Conservation (phyloP, 2,329 filamentous ascomycete species). For the Diaporthe ilicicola region DNA sequence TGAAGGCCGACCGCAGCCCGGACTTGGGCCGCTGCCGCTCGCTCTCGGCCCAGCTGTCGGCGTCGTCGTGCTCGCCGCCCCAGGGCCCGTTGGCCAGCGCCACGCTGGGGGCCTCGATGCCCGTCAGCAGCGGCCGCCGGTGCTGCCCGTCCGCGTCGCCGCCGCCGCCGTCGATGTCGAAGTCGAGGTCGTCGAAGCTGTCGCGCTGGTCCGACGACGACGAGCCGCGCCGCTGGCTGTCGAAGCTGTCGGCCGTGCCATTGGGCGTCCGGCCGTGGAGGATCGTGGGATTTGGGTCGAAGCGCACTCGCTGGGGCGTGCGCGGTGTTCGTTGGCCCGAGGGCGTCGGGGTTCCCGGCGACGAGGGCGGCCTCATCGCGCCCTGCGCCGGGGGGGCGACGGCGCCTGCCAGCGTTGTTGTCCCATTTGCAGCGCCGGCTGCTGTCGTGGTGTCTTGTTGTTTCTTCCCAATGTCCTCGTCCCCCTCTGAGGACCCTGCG, state of each 20-base stretch:
- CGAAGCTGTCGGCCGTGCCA: slow-evolving; percentile 30
- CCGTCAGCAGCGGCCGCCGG: slow-evolving; percentile 79
- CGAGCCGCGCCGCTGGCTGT: slow-evolving; percentile 23
- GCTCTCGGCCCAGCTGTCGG: slow-evolving; percentile 59
- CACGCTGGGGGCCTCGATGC: slow-evolving; percentile 82
- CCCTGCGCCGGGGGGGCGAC: slow-evolving; percentile 23
- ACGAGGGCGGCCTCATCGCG: slow-evolving; percentile 28
- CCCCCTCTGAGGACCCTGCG: slow-evolving; percentile 30
- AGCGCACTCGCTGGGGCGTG: slow-evolving; percentile 76
- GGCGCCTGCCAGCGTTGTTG: not conserved
- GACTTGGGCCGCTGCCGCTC: slow-evolving; percentile 79
- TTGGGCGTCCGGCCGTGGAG: slow-evolving; percentile 34
- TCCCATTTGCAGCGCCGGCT: slow-evolving; percentile 21
- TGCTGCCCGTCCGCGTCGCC: slow-evolving; percentile 55
- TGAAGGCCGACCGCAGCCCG: slow-evolving; percentile 86
- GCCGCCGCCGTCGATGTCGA: slow-evolving; percentile 46
- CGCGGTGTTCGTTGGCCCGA: slow-evolving; percentile 56
- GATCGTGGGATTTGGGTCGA: slow-evolving; percentile 65
- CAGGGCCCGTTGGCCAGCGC: slow-evolving; percentile 68
- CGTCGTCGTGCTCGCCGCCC: slow-evolving; percentile 44
- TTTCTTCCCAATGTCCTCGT: slow-evolving; percentile 28
- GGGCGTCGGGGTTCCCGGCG: not conserved
- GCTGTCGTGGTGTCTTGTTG: slow-evolving; percentile 24
- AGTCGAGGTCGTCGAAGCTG: slow-evolving; percentile 42
- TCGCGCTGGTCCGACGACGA: slow-evolving; percentile 33